A percentile compares a stretch with the other conserved stretches of the same genome.
These are phyloP conservation scores for Quambalaria eucalypti DNA, from an alignment of 1,284 basidiomycete genomes.

Conservation along the genomic window DNA sequence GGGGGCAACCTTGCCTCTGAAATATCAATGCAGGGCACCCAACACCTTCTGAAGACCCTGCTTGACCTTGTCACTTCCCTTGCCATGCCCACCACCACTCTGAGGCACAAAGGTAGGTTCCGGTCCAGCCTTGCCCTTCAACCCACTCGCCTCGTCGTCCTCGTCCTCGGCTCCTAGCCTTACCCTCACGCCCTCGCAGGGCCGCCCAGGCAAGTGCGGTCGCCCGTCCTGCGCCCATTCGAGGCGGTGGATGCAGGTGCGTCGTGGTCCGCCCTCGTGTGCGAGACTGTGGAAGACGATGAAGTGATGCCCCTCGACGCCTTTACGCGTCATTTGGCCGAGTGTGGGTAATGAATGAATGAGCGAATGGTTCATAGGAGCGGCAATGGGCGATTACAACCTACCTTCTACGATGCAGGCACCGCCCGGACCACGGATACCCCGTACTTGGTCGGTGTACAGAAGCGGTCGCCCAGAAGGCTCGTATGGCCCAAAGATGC, in stretches of 20 bases:
- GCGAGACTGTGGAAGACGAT: constrained; percentile 29
- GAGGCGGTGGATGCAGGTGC: constrained; percentile 27
- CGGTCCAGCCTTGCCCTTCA: not conserved
- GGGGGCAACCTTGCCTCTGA: not conserved
- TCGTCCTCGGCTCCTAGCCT: constrained; percentile 25
- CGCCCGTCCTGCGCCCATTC: constrained; percentile 17
- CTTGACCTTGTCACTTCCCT: not conserved
- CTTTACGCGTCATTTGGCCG: no score
- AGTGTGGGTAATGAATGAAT: no score
- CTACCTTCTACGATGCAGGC: constrained; percentile 17
- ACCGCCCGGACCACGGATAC: constrained; percentile 27
- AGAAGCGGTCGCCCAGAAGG: constrained; percentile 16
- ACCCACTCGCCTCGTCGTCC: constrained; percentile 13
- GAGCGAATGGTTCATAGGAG: no score
- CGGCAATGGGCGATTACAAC: no score
- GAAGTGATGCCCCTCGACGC: constrained; percentile 23
- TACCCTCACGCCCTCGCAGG: constrained; percentile 24
- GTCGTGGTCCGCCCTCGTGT: constrained; percentile 18
- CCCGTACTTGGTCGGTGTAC: constrained; percentile 16
- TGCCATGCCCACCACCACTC: not conserved
- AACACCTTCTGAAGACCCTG: not conserved
- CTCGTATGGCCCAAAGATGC: constrained; percentile 24
- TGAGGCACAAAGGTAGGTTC: not conserved
- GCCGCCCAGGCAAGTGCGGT: constrained; percentile 17
- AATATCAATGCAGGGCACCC: not conserved